Conservation (phyloP, 202 grass and related monocot species). For the Zizania palustris region DNA sequence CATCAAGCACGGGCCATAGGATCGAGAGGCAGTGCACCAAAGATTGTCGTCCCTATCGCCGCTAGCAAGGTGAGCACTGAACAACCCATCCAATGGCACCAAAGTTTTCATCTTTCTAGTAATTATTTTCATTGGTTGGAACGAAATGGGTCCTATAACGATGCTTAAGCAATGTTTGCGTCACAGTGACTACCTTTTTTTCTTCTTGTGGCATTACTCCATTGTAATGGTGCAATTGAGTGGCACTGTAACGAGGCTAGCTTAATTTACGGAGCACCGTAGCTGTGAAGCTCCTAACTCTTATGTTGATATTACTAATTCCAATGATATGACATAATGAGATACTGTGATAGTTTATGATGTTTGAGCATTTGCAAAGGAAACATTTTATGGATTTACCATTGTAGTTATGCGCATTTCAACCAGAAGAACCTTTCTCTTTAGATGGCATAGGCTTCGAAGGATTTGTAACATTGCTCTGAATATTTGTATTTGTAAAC, state of each 20-base stretch:
- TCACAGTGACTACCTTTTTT: constrained; percentile 6
- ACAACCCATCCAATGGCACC: neutral
- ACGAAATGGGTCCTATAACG: neutral
- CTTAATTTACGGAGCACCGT: neutral
- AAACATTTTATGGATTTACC: neutral
- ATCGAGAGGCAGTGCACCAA: no score
- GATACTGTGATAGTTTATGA: neutral
- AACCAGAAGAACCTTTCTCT: no score
- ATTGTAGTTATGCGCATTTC: neutral
- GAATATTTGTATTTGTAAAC: constrained; percentile 36
- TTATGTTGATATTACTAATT: neutral
- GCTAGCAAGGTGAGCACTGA: constrained; percentile 63
- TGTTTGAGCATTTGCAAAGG: neutral
- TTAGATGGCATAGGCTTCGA: no score
- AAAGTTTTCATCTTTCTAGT: neutral
- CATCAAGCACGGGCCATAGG: no score
- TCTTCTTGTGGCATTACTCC: neutral
- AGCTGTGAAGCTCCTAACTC: constrained; percentile 8
- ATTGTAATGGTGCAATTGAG: neutral
- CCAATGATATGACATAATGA: neutral
- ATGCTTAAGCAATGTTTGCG: neutral
- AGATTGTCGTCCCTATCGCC: constrained; percentile 75
- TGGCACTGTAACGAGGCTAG: neutral
- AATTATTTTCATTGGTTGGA: neutral
- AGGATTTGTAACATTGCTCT: neutral